Conservation (phyloP, 1,284 basidiomycete species). For the Coniferiporia sulphurascens region DNA sequence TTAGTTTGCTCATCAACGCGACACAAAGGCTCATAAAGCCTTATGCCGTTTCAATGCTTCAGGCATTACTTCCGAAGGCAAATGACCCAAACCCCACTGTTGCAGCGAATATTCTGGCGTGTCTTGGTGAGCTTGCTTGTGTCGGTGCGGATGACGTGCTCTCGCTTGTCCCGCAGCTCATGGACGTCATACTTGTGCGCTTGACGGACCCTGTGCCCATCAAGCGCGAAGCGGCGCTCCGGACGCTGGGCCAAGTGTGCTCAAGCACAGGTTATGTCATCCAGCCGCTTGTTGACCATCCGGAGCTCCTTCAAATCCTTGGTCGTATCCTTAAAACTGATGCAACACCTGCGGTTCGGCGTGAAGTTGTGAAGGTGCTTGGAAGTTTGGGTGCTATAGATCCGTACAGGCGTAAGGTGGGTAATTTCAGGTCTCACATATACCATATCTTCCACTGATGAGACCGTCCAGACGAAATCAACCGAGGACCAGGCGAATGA, state of each 20-base stretch:
- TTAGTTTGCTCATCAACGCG: conserved; percentile 85
- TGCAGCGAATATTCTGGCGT: conserved; percentile 90
- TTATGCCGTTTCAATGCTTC: conserved; percentile 94
- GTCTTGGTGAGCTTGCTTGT: conserved; percentile 89
- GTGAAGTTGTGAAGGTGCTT: conserved; percentile 91
- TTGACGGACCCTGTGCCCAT: conserved; percentile 81
- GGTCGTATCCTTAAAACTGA: conserved; percentile 88
- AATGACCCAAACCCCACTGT: conserved; percentile 84
- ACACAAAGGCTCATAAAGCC: conserved; percentile 95
- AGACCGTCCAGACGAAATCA: conserved; percentile 49
- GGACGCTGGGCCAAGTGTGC: conserved; percentile 92
- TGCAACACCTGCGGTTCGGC: conserved; percentile 66
- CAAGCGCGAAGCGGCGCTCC: conserved; percentile 92
- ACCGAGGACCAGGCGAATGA: conserved; percentile 77
- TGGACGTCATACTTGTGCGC: conserved; percentile 87
- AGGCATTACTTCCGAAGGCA: conserved; percentile 86
- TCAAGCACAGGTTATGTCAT: conserved; percentile 96
- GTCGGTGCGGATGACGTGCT: conserved; percentile 93
- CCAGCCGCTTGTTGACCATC: conserved; percentile 86
- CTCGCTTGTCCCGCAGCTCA: conserved; percentile 80
- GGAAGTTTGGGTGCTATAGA: conserved; percentile 98
- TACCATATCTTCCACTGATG: conserved; percentile 12
- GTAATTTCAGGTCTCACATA: not conserved
- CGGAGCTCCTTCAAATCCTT: conserved; percentile 83
- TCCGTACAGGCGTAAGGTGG: conserved; percentile 90